Evolutionary conservation across 73 alveolate genomes (phyloP).

Genomic region (Paramecium primaurelia): DNA sequence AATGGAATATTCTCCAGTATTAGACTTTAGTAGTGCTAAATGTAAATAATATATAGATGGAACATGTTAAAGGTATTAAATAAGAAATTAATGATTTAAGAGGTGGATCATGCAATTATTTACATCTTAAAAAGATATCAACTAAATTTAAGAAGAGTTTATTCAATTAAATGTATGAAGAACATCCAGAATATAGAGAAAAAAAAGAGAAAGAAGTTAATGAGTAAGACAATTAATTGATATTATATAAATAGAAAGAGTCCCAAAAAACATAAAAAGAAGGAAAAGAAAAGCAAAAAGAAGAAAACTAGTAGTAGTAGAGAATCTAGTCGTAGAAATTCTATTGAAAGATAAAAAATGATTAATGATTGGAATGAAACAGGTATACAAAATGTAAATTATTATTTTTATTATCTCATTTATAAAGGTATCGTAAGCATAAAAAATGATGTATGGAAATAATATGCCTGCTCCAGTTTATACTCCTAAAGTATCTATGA

Average conservation of each 20-base stretch:
- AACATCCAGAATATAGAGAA: constrained; percentile 96
- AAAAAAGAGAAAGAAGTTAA: constrained; percentile 70
- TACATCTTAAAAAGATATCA: constrained; percentile 97
- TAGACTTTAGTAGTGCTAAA: constrained; percentile 98
- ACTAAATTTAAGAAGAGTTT: constrained; percentile 83
- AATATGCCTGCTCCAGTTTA: constrained; percentile 51
- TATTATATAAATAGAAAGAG: neutral
- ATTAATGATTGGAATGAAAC: constrained; percentile 53
- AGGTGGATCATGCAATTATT: constrained; percentile 99
- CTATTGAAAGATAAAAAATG: constrained; percentile 27
- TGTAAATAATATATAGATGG: constrained; percentile 98
- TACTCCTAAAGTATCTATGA: constrained; percentile 36
- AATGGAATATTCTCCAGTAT: constrained; percentile 97
- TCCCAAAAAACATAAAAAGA: neutral
- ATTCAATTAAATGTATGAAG: constrained; percentile 96
- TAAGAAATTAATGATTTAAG: constrained; percentile 49
- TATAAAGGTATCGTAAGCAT: neutral
- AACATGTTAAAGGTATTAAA: constrained; percentile 80
- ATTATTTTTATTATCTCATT: neutral
- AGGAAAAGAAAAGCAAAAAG: constrained; percentile 12
- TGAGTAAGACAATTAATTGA: neutral
- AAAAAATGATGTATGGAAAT: constrained; percentile 34
- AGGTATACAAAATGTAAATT: constrained; percentile 21
- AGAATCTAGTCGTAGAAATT: constrained; percentile 37
- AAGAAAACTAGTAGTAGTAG: constrained; percentile 6